Conservation (phyloP, 768 basidiomycete species). For the Leccinum aurantiacum region DNA sequence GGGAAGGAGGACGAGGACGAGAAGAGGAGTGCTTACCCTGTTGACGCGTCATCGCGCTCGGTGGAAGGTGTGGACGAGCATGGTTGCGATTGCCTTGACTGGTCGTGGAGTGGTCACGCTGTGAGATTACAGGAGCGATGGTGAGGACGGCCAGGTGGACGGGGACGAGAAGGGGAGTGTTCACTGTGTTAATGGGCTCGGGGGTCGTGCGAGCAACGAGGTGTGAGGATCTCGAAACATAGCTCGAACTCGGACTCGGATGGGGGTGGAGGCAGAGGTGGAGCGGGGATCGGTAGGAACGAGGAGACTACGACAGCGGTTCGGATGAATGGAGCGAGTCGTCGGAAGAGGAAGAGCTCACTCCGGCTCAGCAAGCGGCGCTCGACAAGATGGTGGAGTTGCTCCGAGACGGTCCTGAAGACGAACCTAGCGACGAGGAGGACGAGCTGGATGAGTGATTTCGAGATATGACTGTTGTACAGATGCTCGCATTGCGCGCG, state of each 20-base stretch:
- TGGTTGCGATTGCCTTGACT: too few relatives aligned
- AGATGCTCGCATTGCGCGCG: background rate
- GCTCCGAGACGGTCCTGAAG: conserved; percentile 51
- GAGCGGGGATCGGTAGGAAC: conserved; percentile 23
- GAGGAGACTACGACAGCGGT: conserved; percentile 34
- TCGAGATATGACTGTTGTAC: background rate
- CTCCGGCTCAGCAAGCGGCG: conserved; percentile 54
- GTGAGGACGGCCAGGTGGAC: too few relatives aligned
- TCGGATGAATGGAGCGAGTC: conserved; percentile 32
- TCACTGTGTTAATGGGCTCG: too few relatives aligned
- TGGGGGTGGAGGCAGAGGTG: conserved; percentile 20
- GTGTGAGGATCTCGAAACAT: conserved; percentile 51
- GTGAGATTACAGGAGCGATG: too few relatives aligned
- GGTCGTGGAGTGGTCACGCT: too few relatives aligned
- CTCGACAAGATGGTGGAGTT: conserved; percentile 53
- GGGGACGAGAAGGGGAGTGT: too few relatives aligned
- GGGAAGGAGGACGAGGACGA: too few relatives aligned
- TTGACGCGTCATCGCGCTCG: too few relatives aligned
- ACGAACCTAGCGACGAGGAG: conserved; percentile 36
- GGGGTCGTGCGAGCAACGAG: too few relatives aligned
- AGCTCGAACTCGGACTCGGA: conserved; percentile 38
- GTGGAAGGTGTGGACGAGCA: too few relatives aligned
- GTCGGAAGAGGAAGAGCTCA: conserved; percentile 47
- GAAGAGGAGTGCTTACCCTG: too few relatives aligned
- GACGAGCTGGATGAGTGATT: conserved; percentile 52